Evolutionary conservation across 2,329 filamentous ascomycete genomes (phyloP), one percentile per base, ranked within the genome.

Genomic region (Monascus ruber): DNA sequence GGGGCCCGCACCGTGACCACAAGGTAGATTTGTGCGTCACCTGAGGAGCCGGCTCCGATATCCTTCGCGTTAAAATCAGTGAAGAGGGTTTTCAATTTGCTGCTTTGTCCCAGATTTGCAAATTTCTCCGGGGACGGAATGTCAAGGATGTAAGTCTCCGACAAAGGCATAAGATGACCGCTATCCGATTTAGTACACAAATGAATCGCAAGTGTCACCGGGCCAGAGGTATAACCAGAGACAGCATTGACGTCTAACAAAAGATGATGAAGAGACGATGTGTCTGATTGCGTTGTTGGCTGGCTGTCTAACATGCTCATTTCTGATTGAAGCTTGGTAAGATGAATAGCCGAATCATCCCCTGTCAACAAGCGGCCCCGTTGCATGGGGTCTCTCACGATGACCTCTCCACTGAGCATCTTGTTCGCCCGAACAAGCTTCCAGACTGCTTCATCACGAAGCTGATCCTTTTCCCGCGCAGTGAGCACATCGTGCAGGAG

Each of bases 401-500:
- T 94, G 35, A 98, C 83, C 57, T 96, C 88, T 37, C 86, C 86
- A 44, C 81, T 86, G 39, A 95, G 82, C 53, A 96, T 76, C 65
- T 95, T 96, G 66, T 98, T 98, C 34, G 89, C 89, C 33, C 76
- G 79, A 2, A 96, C 89, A 36, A 98, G 69, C 53, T 95, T 86
- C 91, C 93, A 98, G 1, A 98, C 87, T 0, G 87, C 93, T 59
- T 83, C 82, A 58, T 95, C 85, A 43, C 91, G 81, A 43, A 96
- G 68, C 31, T 68, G 70, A n/a, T 76, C 71, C 53, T 93, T 80
- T 64, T 98, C 91, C 59, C 84, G 80, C 24, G 77, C 74, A 0
- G 93, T 98, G 41, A 98, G 74, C 6, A 98, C 86, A 60, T 93
- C 87, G 66, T 98, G 89, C 40, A 96, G 73, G 47, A 98, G 80